A percentile compares a stretch with the other conserved stretches of the same genome.
Conservation (phyloP, 2,329 filamentous ascomycete species). For the Xylariaceae sp. region DNA sequence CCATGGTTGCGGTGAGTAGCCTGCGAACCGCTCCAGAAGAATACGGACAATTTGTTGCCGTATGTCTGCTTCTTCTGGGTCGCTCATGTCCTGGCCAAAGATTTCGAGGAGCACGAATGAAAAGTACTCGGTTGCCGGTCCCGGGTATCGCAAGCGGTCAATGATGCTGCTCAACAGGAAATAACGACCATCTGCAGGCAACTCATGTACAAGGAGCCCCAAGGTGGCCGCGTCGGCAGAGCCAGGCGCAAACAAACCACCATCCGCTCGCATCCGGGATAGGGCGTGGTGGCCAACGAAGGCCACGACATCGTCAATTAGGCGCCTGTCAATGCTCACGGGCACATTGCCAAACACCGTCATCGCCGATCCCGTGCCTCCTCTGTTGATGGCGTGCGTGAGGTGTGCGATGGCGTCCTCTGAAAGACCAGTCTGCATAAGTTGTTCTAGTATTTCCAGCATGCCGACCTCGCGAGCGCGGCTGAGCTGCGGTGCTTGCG, state of each 20-base stretch:
- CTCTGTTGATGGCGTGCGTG: conserved; percentile 61
- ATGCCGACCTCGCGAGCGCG: conserved; percentile 42
- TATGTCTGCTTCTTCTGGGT: conserved; percentile 71
- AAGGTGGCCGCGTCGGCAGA: conserved; percentile 66
- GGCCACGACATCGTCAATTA: conserved; percentile 77
- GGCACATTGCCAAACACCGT: conserved; percentile 60
- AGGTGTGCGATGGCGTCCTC: conserved; percentile 72
- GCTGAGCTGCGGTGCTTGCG: conserved; percentile 25
- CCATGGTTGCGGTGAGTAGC: conserved; percentile 92
- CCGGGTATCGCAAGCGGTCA: conserved; percentile 88
- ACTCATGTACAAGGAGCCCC: conserved; percentile 66
- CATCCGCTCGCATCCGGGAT: conserved; percentile 49
- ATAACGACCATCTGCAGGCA: conserved; percentile 73
- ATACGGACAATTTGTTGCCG: conserved; percentile 88
- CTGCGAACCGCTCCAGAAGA: conserved; percentile 77
- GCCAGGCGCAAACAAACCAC: conserved; percentile 55
- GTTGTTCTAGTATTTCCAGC: conserved; percentile 51
- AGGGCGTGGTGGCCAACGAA: conserved; percentile 73
- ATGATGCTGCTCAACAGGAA: conserved; percentile 76
- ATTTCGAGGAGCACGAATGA: conserved; percentile 76
- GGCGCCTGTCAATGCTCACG: conserved; percentile 58
- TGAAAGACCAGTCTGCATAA: conserved; percentile 53
- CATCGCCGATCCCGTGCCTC: conserved; percentile 45
- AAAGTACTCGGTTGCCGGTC: conserved; percentile 87
- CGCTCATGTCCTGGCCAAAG: conserved; percentile 67